Conservation (phyloP, 2,329 filamentous ascomycete species). For the Colletotrichum horii region DNA sequence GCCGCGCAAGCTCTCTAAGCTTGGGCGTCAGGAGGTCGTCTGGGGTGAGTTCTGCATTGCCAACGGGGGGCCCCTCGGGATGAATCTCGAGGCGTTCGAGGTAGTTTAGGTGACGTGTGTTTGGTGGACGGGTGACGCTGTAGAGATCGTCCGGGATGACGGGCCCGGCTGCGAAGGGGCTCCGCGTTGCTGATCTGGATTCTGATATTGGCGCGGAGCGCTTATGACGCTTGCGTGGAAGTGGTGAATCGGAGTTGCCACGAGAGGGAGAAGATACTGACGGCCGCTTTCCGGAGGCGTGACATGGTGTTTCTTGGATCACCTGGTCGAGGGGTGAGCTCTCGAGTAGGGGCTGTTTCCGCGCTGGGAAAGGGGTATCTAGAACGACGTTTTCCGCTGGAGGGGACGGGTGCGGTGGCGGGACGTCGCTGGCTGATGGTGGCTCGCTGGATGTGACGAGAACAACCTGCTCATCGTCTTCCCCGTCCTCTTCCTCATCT, state of each 20-base stretch:
- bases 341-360: neutral
- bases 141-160: slow-evolving; percentile 17
- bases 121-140: slow-evolving; percentile 20
- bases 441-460: slow-evolving; percentile 39
- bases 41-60: slow-evolving; percentile 45
- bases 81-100: slow-evolving; percentile 51
- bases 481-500: neutral
- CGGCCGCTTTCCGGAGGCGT: neutral
- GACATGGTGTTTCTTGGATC: slow-evolving; percentile 13
- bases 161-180: slow-evolving; percentile 37
- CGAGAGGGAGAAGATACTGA: slow-evolving; percentile 13
- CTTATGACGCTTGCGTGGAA: slow-evolving; percentile 28
- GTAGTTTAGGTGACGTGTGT: slow-evolving; percentile 26
- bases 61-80: slow-evolving; percentile 58
- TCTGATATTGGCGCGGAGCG: slow-evolving; percentile 11
- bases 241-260: slow-evolving; percentile 38
- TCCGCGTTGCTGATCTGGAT: slow-evolving; percentile 29
- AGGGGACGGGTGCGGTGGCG: neutral
- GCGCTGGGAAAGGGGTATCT: slow-evolving; percentile 12
- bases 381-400: slow-evolving; percentile 16
- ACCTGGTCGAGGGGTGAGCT: slow-evolving; percentile 1
- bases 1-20: slow-evolving; percentile 56
- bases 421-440: slow-evolving; percentile 20
- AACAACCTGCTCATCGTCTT: slow-evolving; percentile 25
- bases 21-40: slow-evolving; percentile 60